Evolutionary conservation across 2,329 filamentous ascomycete genomes (phyloP), one percentile per base, ranked within the genome.

Genomic region (Colletotrichum echinochloae): DNA sequence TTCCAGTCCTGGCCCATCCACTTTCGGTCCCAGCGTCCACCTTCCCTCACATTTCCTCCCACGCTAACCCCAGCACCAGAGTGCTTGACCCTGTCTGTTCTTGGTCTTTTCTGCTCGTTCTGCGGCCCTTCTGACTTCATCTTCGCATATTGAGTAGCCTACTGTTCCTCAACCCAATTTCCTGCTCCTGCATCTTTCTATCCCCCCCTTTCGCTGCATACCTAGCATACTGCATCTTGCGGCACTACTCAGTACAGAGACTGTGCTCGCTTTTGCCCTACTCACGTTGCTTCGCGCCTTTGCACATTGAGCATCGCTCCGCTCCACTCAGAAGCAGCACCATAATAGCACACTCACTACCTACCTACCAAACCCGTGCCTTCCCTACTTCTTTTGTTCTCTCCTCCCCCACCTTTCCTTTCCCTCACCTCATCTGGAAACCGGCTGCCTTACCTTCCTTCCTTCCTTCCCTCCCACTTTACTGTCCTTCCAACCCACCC

Each of bases 91-190:
- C 39, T 66, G 61, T 55, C 26, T 37, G 60, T 57, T 65, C 52
- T 63, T 66, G 12, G 55, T 66, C 60, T 70, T 44, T 60, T 39
- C 33, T 46, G 33, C 44, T 44, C 57, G 33, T 60, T 66, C 28
- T 48, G 39, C 35, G 51, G 60, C 60, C 69, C 67, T 51, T 71
- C 65, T 65, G 65, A 65, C 54, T 65, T 56, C 54, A 60, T 65
- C 54, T 71, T 55, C 23, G 69, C 69, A 65, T 65, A 71, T 68
- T 52, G 69, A 65, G 60, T 46, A 56, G 51, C 26, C 41, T 54
- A 49, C 41, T 33, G 37, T 65, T 49, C 49, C 41, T 60, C 48
- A 65, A 51, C 59, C 65, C 65, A 71, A 71, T 71, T 71, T 71
- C 69, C 69, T 49, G 12, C 48, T 52, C 51, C 65, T 59, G 65